Conservation (phyloP, 257 asterid genomes). For the Solanum pinnatisectum region DNA sequence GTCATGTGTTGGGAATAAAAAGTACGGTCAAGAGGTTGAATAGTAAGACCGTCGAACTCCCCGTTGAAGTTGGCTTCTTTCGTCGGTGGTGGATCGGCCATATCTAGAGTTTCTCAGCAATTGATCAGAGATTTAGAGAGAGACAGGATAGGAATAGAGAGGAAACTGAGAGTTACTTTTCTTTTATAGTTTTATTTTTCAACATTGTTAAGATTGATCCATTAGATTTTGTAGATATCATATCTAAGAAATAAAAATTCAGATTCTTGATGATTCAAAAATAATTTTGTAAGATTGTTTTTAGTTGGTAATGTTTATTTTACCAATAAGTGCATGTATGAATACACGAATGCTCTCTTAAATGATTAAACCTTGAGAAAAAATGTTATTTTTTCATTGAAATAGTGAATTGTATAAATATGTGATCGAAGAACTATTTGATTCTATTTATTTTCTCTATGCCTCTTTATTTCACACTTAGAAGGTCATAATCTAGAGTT, state of each 20-base stretch:
- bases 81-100: slow-evolving; percentile 22
- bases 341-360: no score
- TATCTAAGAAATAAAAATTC: background rate
- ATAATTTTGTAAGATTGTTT: background rate
- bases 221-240: background rate
- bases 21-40: slow-evolving; percentile 30
- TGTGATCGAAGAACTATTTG: no score
- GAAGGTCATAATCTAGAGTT: no score
- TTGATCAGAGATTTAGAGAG: background rate
- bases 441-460: no score
- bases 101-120: background rate
- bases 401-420: no score
- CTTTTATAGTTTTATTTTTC: background rate
- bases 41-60: slow-evolving; percentile 21
- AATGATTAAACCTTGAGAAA: no score
- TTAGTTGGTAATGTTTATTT: no score
- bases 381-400: no score
- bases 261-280: no score
- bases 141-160: background rate
- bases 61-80: background rate
- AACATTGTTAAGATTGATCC: background rate
- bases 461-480: no score
- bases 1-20: slow-evolving; percentile 26
- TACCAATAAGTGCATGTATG: no score
- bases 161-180: background rate